Conservation (phyloP, 345 rosid genomes). For the Camelina hispida region DNA sequence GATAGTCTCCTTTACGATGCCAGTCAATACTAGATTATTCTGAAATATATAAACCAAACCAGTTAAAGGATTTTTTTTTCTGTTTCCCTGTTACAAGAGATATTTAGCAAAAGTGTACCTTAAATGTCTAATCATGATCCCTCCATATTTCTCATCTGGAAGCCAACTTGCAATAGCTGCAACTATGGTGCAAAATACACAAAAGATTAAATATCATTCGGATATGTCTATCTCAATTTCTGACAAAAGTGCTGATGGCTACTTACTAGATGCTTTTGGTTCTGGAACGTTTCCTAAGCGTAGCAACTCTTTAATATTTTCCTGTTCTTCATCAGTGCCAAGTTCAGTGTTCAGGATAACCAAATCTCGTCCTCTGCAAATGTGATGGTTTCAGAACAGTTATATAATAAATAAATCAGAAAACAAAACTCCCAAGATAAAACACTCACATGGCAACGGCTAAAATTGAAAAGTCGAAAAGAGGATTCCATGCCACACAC, state of each 20-base stretch:
- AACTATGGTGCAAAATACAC: constrained; percentile 22
- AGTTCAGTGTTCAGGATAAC: constrained; percentile 39
- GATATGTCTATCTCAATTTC: background rate
- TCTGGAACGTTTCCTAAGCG: constrained; percentile 14
- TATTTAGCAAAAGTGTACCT: background rate
- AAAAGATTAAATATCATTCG: background rate
- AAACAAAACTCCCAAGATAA: background rate
- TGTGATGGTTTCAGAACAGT: background rate
- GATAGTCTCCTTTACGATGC: constrained; percentile 88
- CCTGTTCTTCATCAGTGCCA: constrained; percentile 40
- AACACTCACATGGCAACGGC: constrained; percentile 67
- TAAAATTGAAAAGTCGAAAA: constrained; percentile 66
- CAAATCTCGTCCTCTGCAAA: constrained; percentile 38
- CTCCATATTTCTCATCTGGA: background rate
- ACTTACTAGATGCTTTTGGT: constrained; percentile 32
- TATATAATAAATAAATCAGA: too few relatives aligned
- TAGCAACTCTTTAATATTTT: constrained; percentile 31
- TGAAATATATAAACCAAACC: background rate
- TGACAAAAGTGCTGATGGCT: background rate
- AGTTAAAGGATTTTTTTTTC: background rate
- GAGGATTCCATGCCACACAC: constrained; percentile 87
- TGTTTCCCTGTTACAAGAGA: background rate
- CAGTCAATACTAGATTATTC: constrained; percentile 52
- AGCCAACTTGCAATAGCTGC: constrained; percentile 32
- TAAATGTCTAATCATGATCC: background rate